A percentile compares a stretch with the other conserved stretches of the same genome.
Conservation (phyloP, 2,329 filamentous ascomycete species). For the Amphichorda felina region DNA sequence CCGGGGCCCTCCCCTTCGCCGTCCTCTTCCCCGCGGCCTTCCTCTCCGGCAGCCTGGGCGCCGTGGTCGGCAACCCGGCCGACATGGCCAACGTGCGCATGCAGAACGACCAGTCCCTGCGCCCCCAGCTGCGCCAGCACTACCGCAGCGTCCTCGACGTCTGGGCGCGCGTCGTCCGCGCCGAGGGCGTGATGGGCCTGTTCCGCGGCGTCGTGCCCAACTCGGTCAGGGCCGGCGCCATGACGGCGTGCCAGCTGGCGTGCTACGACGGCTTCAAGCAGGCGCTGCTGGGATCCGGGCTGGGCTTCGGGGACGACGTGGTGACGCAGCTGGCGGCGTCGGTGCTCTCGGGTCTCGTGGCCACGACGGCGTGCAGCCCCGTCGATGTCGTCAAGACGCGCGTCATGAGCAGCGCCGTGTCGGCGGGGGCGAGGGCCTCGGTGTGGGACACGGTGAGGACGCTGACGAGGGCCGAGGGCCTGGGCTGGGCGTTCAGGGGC, state of each 20-base stretch:
- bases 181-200: background rate
- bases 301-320: background rate
- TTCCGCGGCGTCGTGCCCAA: background rate
- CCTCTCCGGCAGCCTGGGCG: background rate
- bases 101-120: background rate
- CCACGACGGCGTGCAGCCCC: background rate
- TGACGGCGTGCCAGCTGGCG: background rate
- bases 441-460: too few species aligned
- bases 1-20: background rate
- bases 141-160: background rate
- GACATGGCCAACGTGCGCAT: background rate
- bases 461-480: too few species aligned
- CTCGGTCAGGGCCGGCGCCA: background rate
- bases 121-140: too few species aligned
- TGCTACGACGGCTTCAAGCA: background rate
- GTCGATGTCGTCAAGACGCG: slow-evolving; percentile 1
- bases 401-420: too few species aligned
- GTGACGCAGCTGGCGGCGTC: background rate
- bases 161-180: background rate
- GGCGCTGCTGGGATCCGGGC: background rate
- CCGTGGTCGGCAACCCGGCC: background rate
- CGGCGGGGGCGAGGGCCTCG: too few species aligned
- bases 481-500: too few species aligned
- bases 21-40: background rate
- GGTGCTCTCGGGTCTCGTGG: background rate